Evolutionary conservation across 2,329 filamentous ascomycete genomes (phyloP), one percentile per base, ranked within the genome.

Genomic region (Incumbomyces lentus): DNA sequence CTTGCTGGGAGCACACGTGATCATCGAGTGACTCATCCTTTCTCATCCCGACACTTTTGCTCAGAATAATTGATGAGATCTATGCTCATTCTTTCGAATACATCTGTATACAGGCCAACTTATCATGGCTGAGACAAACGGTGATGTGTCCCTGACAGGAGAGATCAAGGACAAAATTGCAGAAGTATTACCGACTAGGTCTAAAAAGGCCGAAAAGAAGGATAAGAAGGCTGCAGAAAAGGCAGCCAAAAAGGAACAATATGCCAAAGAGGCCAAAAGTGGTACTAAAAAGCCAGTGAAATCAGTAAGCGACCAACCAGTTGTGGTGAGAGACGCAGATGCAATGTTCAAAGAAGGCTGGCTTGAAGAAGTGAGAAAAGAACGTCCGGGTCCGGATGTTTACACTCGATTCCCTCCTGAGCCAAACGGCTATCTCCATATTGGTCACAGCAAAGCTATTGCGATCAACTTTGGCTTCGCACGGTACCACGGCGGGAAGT

Each of bases 391-490:
- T 37, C 76, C 75, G 50, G 60, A 65, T 43, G 67, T 72, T 14
- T 56, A 82, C 40, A 88, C 84, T 3, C 79, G 84, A 55, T 89
- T 90, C 60, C 85, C 85, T 2, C 85, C 85, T 16, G 85, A 90
- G 67, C 92, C 92, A 40, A 96, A 96, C 64, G 92, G 90, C 46
- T 95, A 84, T 63, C 76, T 95, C 8, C 89, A 95, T 62, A 84
- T 96, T 56, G 90, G 90, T 16, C 92, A 96, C 62, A 85, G 84
- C 54, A 96, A 96, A 70, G 90, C 92, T 17, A 95, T 96, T 63
- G 84, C 87, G 0, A 80, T 96, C 64, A 95, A 96, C 68, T 96
- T 96, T 67, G 90, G 90, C 6, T 96, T 95, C 63, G 90, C 92
- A 12, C 79, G 78, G 60, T 81, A 82, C 60, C 85, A 94, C 62